phyloP scores from a whole-genome alignment of 1,284 basidiomycete species.

The Crucibulum cyathiforme region DNA sequence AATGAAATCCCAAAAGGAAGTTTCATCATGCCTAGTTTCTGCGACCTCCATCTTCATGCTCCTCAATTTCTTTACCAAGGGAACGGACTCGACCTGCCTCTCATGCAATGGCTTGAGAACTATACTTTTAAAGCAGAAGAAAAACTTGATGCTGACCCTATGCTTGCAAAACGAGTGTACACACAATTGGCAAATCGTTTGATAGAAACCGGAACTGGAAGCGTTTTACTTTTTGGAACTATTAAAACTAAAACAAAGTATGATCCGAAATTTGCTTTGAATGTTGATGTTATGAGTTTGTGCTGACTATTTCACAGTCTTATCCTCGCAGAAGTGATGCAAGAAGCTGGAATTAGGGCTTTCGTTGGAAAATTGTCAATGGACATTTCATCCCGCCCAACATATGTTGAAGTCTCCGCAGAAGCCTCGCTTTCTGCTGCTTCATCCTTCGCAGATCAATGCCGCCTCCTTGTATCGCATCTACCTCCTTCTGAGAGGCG shows the following conservation, averaged over 20 bases:
- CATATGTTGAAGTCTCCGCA: constrained; percentile 71
- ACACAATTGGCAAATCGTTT: constrained; percentile 65
- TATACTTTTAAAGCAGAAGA: constrained; percentile 84
- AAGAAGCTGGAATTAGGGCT: constrained; percentile 72
- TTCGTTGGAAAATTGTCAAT: constrained; percentile 88
- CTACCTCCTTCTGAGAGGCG: constrained; percentile 55
- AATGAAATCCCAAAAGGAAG: constrained; percentile 54
- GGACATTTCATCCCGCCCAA: constrained; percentile 76
- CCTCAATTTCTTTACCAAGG: constrained; percentile 89
- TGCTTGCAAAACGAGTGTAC: constrained; percentile 72
- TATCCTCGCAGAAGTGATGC: constrained; percentile 77
- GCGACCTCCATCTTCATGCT: constrained; percentile 84
- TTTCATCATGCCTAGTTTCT: constrained; percentile 80
- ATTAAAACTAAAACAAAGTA: constrained; percentile 83
- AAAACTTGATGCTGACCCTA: constrained; percentile 65
- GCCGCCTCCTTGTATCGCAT: constrained; percentile 46
- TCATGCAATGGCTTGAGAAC: constrained; percentile 83
- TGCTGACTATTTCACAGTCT: constrained; percentile 49
- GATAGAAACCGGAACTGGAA: constrained; percentile 75
- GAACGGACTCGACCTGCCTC: constrained; percentile 80
- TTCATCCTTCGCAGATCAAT: constrained; percentile 59
- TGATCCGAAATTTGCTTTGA: constrained; percentile 18
- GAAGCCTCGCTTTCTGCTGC: constrained; percentile 57
- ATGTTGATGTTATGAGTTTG: constrained; percentile 1
- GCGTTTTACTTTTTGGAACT: constrained; percentile 81